These are phyloP conservation scores for Starmerella vaccinii DNA, from an alignment of 805 yeast genomes.

Conservation along the genomic window DNA sequence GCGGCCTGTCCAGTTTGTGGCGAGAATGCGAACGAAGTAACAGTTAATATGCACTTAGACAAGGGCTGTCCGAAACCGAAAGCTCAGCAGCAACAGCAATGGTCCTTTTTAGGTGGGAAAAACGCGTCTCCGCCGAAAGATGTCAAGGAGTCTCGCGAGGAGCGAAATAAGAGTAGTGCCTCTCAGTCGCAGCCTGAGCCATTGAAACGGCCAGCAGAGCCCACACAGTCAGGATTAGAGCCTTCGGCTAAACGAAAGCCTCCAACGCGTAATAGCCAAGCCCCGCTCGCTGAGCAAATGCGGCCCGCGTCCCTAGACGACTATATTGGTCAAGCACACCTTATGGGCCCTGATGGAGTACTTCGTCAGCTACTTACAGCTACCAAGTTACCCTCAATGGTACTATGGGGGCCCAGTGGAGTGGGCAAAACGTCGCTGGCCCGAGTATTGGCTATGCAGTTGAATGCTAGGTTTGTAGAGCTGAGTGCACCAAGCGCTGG, in stretches of 20 bases:
- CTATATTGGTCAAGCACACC: slow-evolving; percentile 77
- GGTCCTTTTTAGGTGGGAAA: slow-evolving; percentile 10
- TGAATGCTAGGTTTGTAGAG: slow-evolving; percentile 56
- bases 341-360: slow-evolving; percentile 55
- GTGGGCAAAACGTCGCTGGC: slow-evolving; percentile 84
- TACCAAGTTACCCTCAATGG: slow-evolving; percentile 55
- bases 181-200: background rate
- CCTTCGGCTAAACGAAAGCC: slow-evolving; percentile 4
- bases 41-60: slow-evolving; percentile 30
- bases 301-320: slow-evolving; percentile 64
- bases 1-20: slow-evolving; percentile 30
- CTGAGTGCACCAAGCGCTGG: slow-evolving; percentile 75
- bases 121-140: background rate
- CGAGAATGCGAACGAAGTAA: slow-evolving; percentile 26
- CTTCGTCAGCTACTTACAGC: slow-evolving; percentile 53
- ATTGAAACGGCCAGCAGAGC: background rate
- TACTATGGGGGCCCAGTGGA: slow-evolving; percentile 94
- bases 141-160: background rate
- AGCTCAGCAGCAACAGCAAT: slow-evolving; percentile 7
- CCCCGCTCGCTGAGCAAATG: slow-evolving; percentile 67
- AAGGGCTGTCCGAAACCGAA: slow-evolving; percentile 28
- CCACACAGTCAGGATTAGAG: background rate
- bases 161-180: background rate
- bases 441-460: slow-evolving; percentile 47
- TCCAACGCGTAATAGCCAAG: background rate